A percentile compares a stretch with the other conserved stretches of the same genome.
Conservation (phyloP, 2,329 filamentous ascomycete species). For the Ophiocordyceps camponoti-leonardi region DNA sequence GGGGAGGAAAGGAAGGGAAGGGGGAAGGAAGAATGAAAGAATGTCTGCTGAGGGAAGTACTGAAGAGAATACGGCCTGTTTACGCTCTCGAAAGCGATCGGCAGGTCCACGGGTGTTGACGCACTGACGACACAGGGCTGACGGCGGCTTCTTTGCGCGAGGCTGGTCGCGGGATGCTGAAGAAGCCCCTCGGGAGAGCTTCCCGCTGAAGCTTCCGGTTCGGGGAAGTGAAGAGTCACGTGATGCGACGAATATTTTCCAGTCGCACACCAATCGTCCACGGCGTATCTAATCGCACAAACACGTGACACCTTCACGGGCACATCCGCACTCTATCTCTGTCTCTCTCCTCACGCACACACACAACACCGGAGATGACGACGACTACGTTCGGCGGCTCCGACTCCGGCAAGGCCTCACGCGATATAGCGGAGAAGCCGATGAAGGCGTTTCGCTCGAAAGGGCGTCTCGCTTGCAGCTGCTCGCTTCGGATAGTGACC, state of each 20-base stretch:
- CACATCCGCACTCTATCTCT: no score
- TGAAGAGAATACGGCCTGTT: no score
- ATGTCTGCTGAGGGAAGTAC: no score
- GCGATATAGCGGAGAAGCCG: neutral
- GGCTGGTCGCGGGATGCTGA: neutral
- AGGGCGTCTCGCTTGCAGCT: neutral
- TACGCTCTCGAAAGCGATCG: neutral
- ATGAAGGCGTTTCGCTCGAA: neutral
- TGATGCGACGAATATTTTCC: neutral
- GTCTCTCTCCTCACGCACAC: no score
- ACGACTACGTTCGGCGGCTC: no score
- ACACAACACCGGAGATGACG: no score
- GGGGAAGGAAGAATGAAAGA: no score
- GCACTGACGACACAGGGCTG: neutral
- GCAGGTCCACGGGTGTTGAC: neutral
- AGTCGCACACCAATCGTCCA: no score
- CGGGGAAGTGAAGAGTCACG: neutral
- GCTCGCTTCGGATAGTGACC: no score
- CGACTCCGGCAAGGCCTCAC: no score
- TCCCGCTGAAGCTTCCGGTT: neutral
- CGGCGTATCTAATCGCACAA: no score
- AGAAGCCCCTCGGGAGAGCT: neutral
- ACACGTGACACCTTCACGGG: no score
- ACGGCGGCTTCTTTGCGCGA: neutral
- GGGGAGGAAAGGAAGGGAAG: neutral